These are phyloP conservation scores for Heliamphora ciliata DNA, from an alignment of 179 eudicot species.

Conservation along the genomic window DNA sequence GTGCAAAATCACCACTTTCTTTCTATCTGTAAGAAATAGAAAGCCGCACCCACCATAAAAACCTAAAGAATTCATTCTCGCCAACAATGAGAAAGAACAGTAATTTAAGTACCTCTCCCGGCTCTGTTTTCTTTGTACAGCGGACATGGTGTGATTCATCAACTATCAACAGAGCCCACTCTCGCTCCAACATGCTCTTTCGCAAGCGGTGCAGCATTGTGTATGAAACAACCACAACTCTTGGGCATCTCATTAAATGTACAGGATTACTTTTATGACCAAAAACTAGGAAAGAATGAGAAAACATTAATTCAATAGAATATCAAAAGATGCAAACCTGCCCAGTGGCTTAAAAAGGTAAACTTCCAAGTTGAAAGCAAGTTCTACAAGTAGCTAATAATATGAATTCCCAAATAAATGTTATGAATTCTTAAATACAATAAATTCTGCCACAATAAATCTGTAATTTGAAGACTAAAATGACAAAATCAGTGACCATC, in stretches of 20 bases:
- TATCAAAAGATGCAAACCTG: not conserved
- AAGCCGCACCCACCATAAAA: not conserved
- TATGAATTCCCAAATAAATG: not conserved
- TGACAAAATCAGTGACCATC: not conserved
- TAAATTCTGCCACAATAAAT: not conserved
- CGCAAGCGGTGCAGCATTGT: constrained; percentile 75
- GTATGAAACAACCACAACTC: constrained; percentile 80
- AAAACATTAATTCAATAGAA: constrained; percentile 12
- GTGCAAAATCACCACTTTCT: constrained; percentile 5
- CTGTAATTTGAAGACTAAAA: not conserved
- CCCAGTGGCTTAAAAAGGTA: not conserved
- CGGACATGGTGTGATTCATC: constrained; percentile 97
- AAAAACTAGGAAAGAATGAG: constrained; percentile 48
- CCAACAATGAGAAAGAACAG: constrained; percentile 14
- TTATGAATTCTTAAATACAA: not conserved
- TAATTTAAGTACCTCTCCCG: constrained; percentile 55
- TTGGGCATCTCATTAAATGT: constrained; percentile 60
- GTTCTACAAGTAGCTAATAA: not conserved
- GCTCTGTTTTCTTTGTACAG: constrained; percentile 72
- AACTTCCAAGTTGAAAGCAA: not conserved
- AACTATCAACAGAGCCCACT: constrained; percentile 79
- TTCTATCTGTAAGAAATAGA: not conserved
- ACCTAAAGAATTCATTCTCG: not conserved
- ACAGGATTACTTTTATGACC: constrained; percentile 72
- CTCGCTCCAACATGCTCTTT: constrained; percentile 53